phyloP scores from a whole-genome alignment of 257 asterid genomes.

The Nicotiana sylvestris region DNA sequence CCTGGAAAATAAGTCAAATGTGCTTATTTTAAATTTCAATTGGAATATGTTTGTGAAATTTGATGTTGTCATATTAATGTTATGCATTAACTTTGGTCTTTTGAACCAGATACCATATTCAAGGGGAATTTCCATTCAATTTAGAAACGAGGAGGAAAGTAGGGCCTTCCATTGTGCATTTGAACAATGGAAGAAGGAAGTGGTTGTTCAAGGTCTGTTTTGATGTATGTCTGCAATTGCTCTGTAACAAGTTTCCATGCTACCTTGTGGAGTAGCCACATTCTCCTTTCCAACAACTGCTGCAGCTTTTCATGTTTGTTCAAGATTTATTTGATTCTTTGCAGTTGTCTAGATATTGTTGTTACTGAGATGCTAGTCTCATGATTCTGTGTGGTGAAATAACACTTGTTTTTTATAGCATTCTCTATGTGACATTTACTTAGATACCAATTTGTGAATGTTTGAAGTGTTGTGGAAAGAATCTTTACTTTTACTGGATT shows the following conservation, averaged over 20 bases:
- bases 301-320: not conserved
- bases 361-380: not conserved
- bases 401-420: not conserved
- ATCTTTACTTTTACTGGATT: not conserved
- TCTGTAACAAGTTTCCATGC: not conserved
- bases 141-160: slow-evolving; percentile 88
- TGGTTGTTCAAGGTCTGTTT: slow-evolving; percentile 71
- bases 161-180: slow-evolving; percentile 87
- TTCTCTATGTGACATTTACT: not conserved
- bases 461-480: not conserved
- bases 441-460: not conserved
- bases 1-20: not conserved
- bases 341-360: not conserved
- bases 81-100: slow-evolving; percentile 34
- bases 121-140: slow-evolving; percentile 81
- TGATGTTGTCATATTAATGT: slow-evolving; percentile 20
- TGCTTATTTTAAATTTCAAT: not conserved
- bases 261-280: slow-evolving; percentile 5
- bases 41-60: slow-evolving; percentile 15
- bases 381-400: not conserved
- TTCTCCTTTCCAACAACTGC: not conserved
- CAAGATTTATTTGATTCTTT: not conserved
- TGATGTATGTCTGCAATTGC: not conserved
- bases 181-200: slow-evolving; percentile 90
- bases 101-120: slow-evolving; percentile 81